Evolutionary conservation across 2,329 filamentous ascomycete genomes (phyloP), one percentile per base, ranked within the genome.

Genomic region (Aspergillus tanneri): DNA sequence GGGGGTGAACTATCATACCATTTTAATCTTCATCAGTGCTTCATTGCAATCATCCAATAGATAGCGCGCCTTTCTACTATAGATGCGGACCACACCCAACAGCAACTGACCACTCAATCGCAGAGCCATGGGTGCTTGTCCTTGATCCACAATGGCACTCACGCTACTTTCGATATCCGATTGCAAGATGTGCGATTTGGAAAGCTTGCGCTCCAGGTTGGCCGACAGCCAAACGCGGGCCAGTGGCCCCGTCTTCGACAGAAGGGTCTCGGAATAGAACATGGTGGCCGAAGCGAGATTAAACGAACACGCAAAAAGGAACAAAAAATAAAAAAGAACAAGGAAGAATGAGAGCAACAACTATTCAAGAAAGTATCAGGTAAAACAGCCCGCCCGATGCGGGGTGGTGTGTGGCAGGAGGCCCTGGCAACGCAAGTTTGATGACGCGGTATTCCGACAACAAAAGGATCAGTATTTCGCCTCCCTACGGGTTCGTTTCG

Each of bases 141-240:
- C 88, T 40, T 90, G 89, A 50, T 88, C 89, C 58, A 97, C 93
- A 70, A 99, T 99, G 59, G 90, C 90, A 70, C 90, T 87, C 57
- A 99, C 91, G 71, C 91, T 96, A 74, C 90, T 89, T 63, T 92
- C 87, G 60, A 99, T 87, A 74, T 96, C 95, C 50, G 91, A 92
- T 68, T 96, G 90, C 56, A 99, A 72, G 59, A 97, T 93, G 65
- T 96, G 90, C 55, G 90, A 90, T 75, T 99, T 99, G 60, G 91
- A 95, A 52, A 99, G 84, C 77, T 97, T 99, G 78, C 92, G 90
- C 81, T 97, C 93, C 57, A 97, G 80, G 73, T 97, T 99, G 76
- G 93, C 90, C 24, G 93, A 96, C 53, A 97, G 83, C 93, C 93
- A 99, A 75, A 97, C 91, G 67, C 90, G 89, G 74, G 93, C 93